Percentiles rank a stretch among this genome's conserved stretches.
These are phyloP conservation scores for Dictyostelium firmibasis DNA, from an alignment of 78 protist species.

Conservation along the genomic window DNA sequence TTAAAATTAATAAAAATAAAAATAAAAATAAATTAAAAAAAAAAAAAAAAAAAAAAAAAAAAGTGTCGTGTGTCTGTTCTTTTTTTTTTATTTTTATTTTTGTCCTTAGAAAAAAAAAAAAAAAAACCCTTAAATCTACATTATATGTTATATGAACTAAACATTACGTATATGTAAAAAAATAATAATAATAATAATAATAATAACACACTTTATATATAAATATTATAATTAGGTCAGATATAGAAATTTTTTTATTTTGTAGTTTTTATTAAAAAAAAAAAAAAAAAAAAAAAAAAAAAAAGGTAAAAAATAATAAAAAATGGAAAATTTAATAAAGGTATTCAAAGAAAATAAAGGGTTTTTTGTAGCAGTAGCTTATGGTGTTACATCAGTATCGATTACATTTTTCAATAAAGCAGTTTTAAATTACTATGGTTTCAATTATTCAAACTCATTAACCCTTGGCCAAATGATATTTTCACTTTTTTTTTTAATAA, in stretches of 20 bases:
- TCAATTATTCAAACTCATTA: conserved; percentile 69
- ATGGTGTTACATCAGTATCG: conserved; percentile 77
- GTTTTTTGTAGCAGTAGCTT: conserved; percentile 61
- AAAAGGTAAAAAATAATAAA: too few relatives aligned
- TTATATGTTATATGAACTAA: neutral
- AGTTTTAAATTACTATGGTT: conserved; percentile 70
- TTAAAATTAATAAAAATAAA: neutral
- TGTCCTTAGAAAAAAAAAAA: neutral
- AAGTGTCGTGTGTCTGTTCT: neutral
- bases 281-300: neutral
- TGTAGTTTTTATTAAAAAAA: neutral
- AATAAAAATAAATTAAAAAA: neutral
- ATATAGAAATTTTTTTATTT: too few relatives aligned
- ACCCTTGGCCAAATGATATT: conserved; percentile 85
- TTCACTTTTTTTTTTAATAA: conserved; percentile 54
- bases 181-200: neutral
- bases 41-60: neutral
- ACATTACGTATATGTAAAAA: neutral
- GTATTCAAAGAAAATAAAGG: conserved; percentile 10
- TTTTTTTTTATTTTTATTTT: too few relatives aligned
- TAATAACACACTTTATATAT: neutral
- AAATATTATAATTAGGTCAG: too few relatives aligned
- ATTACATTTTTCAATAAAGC: conserved; percentile 86
- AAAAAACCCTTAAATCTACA: too few relatives aligned
- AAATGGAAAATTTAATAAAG: neutral